These are phyloP conservation scores for Paspalum vaginatum DNA, from an alignment of 176 grass and related monocot species.

Conservation along the genomic window DNA sequence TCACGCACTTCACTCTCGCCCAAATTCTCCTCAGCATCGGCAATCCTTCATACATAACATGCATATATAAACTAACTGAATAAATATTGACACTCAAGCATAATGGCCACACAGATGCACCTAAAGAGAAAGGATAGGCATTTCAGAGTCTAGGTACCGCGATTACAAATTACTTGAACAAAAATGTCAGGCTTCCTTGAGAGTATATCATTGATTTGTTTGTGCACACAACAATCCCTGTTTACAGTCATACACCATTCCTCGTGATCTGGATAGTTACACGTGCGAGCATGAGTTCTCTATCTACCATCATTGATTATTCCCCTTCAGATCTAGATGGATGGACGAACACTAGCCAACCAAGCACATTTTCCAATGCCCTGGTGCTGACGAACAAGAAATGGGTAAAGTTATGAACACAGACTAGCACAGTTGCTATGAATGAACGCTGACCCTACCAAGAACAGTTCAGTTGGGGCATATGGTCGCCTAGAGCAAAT, in stretches of 20 bases:
- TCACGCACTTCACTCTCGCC: slow-evolving; percentile 99
- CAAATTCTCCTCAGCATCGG: slow-evolving; percentile 98
- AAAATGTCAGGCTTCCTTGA: slow-evolving; percentile 15
- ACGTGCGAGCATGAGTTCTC: neutral
- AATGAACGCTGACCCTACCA: neutral
- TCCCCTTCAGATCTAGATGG: neutral
- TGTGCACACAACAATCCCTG: neutral
- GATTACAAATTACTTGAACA: neutral
- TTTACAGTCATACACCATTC: neutral
- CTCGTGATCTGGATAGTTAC: neutral
- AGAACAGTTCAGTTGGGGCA: neutral
- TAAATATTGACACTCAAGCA: slow-evolving; percentile 4
- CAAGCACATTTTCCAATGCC: neutral
- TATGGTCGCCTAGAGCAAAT: slow-evolving; percentile 2
- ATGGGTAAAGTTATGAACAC: neutral
- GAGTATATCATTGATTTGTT: neutral
- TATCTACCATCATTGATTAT: neutral
- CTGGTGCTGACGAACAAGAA: neutral
- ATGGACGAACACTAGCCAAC: neutral
- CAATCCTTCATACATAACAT: slow-evolving; percentile 64
- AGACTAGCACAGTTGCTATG: neutral
- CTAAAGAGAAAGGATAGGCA: neutral
- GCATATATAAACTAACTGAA: slow-evolving; percentile 13
- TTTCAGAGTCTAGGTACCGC: neutral
- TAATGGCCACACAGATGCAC: slow-evolving; percentile 4